Conservation (phyloP, 441 rosid species). For the Pelargonium cotyledonis region DNA sequence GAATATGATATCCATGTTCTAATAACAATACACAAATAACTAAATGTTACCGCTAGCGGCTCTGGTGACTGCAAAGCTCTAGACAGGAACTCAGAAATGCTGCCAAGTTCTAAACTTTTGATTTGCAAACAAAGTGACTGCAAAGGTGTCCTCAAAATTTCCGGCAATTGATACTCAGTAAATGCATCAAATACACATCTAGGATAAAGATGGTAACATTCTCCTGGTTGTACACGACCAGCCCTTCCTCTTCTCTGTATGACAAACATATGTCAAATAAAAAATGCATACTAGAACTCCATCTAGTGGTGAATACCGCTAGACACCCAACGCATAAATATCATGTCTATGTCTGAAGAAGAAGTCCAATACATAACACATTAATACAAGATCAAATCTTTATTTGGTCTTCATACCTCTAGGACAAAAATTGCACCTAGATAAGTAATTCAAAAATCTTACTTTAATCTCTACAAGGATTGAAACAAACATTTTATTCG, state of each 20-base stretch:
- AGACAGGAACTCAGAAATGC: conserved; percentile 87
- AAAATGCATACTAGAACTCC: conserved; percentile 3
- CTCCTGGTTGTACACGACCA: conserved; percentile 94
- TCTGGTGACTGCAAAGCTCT: conserved; percentile 94
- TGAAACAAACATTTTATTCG: too few species aligned
- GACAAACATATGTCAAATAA: conserved; percentile 17
- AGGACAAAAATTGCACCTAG: too few species aligned
- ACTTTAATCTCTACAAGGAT: too few species aligned
- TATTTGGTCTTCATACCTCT: too few species aligned
- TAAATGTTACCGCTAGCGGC: conserved; percentile 69
- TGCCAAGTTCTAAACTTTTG: conserved; percentile 82
- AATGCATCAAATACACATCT: conserved; percentile 87
- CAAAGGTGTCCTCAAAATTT: conserved; percentile 93
- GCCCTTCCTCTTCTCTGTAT: conserved; percentile 94
- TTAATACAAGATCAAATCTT: neutral
- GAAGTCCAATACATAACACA: neutral
- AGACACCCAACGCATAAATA: conserved; percentile 8
- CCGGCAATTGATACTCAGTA: conserved; percentile 95
- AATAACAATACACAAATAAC: neutral
- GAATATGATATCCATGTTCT: neutral
- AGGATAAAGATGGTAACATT: conserved; percentile 92
- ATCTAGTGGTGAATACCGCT: conserved; percentile 11
- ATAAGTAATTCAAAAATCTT: too few species aligned
- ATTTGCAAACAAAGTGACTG: conserved; percentile 99
- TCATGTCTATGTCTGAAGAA: neutral